Evolutionary conservation across 164 flowering plant species (phyloP).

Genomic region (Tetrastigma voinierianum): DNA sequence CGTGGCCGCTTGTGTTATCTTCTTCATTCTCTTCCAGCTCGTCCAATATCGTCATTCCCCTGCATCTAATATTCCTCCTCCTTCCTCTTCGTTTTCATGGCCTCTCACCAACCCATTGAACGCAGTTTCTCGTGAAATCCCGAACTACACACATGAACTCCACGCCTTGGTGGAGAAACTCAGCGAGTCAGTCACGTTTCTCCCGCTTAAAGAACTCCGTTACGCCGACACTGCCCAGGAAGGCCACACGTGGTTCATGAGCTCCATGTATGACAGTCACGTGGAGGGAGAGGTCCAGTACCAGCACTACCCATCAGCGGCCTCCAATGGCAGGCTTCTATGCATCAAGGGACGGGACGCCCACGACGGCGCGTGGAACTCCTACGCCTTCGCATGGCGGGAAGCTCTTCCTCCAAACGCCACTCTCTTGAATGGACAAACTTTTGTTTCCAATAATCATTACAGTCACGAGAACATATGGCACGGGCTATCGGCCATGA

Average conservation of each 20-base stretch:
- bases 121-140: too few relatives aligned
- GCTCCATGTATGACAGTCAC: conserved; percentile 36
- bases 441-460: conserved; percentile 26
- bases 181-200: conserved; percentile 33
- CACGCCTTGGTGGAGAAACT: conserved; percentile 12
- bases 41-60: neutral
- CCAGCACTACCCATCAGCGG: conserved; percentile 30
- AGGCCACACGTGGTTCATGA: conserved; percentile 49
- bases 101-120: too few relatives aligned
- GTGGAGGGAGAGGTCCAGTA: conserved; percentile 27
- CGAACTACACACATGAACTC: too few relatives aligned
- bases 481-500: conserved; percentile 25
- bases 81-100: neutral
- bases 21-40: conserved; percentile 5
- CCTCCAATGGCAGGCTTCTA: conserved; percentile 27
- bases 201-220: conserved; percentile 36
- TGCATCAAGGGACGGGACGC: conserved; percentile 30
- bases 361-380: conserved; percentile 25
- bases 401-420: conserved; percentile 25
- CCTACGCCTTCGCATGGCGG: conserved; percentile 39
- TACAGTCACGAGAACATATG: conserved; percentile 25
- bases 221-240: conserved; percentile 24
- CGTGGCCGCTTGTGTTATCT: neutral
- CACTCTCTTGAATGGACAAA: conserved; percentile 17
- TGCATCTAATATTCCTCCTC: neutral